A percentile compares a stretch with the other conserved stretches of the same genome.
These are phyloP conservation scores for Gnetum montanum DNA, from an alignment of 75 land plant species.

Conservation along the genomic window DNA sequence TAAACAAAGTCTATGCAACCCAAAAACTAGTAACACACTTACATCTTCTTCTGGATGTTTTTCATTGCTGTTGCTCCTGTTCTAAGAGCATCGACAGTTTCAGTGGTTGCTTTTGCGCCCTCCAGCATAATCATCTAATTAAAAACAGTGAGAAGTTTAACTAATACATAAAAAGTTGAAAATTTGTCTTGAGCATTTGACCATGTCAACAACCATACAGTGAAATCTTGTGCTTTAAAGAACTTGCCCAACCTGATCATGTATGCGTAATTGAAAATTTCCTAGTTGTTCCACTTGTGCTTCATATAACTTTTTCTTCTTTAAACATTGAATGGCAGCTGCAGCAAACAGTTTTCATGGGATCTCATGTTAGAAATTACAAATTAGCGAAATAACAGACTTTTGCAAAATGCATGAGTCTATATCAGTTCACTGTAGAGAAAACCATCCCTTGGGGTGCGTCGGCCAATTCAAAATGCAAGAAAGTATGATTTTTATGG, in stretches of 20 bases:
- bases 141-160: not conserved
- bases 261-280: constrained; percentile 27
- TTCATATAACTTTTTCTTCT: constrained; percentile 29
- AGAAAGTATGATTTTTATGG: no score
- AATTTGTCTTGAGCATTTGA: not conserved
- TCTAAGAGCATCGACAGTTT: constrained; percentile 29
- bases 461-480: no score
- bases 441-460: no score
- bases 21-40: no score
- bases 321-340: constrained; percentile 31
- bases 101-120: constrained; percentile 30
- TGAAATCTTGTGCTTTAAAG: not conserved
- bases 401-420: no score
- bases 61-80: constrained; percentile 32
- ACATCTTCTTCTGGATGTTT: constrained; percentile 23
- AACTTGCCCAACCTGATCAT: constrained; percentile 19
- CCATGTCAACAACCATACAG: not conserved
- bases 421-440: no score
- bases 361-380: not conserved
- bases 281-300: constrained; percentile 30
- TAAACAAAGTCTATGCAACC: no score
- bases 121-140: constrained; percentile 27
- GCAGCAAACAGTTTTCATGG: constrained; percentile 6
- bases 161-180: no score
- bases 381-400: no score